Evolutionary conservation across 345 rosid species (phyloP), one percentile per base, ranked within the genome.

Genomic region (Durio zibethinus): DNA sequence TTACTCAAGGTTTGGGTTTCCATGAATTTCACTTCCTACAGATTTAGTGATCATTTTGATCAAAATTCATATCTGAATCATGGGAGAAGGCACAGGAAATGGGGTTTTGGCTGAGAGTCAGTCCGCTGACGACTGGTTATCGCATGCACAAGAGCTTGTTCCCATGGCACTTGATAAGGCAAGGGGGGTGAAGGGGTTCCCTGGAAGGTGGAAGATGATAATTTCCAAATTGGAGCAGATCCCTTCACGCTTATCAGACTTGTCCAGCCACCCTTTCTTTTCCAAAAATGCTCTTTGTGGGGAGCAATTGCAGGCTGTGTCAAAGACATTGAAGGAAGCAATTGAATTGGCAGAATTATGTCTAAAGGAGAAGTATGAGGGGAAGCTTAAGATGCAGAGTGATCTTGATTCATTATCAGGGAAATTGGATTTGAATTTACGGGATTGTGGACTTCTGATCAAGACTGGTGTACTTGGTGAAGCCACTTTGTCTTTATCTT

Each of bases 241-340:
- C 65, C 98, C 99, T 0, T 82, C 91, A 1, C 86, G 86, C 57
- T 78, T 97, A 69, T 91, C 97, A 0, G 98, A 97, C 73, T 86
- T 97, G 29, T 92, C 99, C 0, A 91, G 97, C 84, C 99, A 97
- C 74, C 99, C 99, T 60, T 97, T 91, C 77, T 97, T 97, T 85
- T 89, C 89, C 25, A 97, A 88, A 84, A 91, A 97, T 72, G 72
- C 92, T 7, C 89, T 97, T 9, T 97, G 99, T 77, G 89, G 79
- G 86, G 99, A 97, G 73, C 99, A 97, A 77, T 79, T 93, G 83
- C 89, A 88, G 85, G 93, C 90, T 0, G 95, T 96, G 38, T 85
- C 89, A 4, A 73, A 76, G 81, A 88, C 94, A 0, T 82, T 96
- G 67, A 77, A 86, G 68, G 94, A 91, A 75, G 79, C 82, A 8